Evolutionary conservation across 148 eudicot species (phyloP).

Genomic region (Polygonum aviculare): DNA sequence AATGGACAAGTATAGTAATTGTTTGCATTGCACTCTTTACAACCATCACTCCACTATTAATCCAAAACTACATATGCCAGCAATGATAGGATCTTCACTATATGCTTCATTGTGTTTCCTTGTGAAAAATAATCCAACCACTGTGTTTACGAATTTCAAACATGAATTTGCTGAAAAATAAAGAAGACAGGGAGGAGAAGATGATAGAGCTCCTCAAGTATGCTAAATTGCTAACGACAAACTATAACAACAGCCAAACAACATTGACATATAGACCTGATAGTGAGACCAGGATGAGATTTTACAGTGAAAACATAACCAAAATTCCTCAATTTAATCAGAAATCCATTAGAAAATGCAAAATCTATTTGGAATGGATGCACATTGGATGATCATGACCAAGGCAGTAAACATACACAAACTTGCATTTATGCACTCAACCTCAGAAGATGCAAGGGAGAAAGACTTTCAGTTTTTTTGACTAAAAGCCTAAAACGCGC

Average conservation of each 20-base stretch:
- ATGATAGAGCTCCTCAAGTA: background rate
- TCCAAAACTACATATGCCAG: no score
- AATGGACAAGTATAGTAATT: no score
- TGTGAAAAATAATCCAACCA: background rate
- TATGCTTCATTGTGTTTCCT: constrained; percentile 59
- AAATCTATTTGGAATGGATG: background rate
- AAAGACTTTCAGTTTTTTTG: background rate
- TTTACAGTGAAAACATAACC: no score
- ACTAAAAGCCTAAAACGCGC: background rate
- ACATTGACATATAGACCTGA: background rate
- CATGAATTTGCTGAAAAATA: background rate
- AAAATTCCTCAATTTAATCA: background rate
- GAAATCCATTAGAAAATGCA: background rate
- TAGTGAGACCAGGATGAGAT: background rate
- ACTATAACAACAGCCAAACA: background rate
- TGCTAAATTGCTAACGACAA: background rate
- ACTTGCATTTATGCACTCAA: background rate
- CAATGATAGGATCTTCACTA: constrained; percentile 64
- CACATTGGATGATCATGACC: background rate
- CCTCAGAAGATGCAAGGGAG: background rate
- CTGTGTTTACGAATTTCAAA: background rate
- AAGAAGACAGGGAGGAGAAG: background rate
- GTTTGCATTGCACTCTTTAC: no score
- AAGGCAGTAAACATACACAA: background rate
- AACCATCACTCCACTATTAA: no score